Base-by-base conservation (phyloP, 352 stramenopile genomes). In the Globisporangium recalcitrans region DNA sequence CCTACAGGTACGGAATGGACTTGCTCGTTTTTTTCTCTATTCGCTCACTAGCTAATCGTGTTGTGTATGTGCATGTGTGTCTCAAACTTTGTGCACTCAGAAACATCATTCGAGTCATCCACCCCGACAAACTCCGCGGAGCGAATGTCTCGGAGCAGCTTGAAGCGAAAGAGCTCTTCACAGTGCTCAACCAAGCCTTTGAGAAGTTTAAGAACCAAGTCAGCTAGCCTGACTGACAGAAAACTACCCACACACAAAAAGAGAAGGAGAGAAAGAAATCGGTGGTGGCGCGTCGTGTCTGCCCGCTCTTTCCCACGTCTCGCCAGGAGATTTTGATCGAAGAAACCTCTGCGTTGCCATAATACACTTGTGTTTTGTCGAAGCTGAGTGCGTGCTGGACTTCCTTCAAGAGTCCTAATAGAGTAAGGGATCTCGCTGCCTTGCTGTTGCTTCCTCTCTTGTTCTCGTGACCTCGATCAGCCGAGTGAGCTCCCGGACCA, bases 131-230 rank as follows among this genome's bases (percentile, higher is more conserved):
- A 63, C 67, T 95, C n/a, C 83, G 87, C 10, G 74, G 75, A 14
- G 87, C 79, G 14, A 85, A 78, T 5, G 73, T 95, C 42, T 44
- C 81, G n/a, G 83, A 95, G 32, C 85, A 95, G 52, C 60, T 94
- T 8, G 87, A 91, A 64, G 85, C 87, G 4, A 91, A 92, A 27
- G 87, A 93, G 61, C 74, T 95, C 26, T 95, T 95, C 67, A 95
- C 85, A 19, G 80, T 94, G 40, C 67, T 94, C 31, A 95, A 94
- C 62, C 80, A 93, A 65, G 83, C 83, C n/a, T 95, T 94, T 64
- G 85, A 95, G 60, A 85, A 83, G 58, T 93, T 90, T 58, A 94
- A 95, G 65, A 76, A 70, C 32, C 70, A 78, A 60, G 55, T 63
- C 73, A 57, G n/a, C 62, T 55, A 54, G 48, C 16, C 16, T 16